Base-by-base conservation (phyloP, 805 yeast species). In the Cyberlindnera xylosilytica region DNA sequence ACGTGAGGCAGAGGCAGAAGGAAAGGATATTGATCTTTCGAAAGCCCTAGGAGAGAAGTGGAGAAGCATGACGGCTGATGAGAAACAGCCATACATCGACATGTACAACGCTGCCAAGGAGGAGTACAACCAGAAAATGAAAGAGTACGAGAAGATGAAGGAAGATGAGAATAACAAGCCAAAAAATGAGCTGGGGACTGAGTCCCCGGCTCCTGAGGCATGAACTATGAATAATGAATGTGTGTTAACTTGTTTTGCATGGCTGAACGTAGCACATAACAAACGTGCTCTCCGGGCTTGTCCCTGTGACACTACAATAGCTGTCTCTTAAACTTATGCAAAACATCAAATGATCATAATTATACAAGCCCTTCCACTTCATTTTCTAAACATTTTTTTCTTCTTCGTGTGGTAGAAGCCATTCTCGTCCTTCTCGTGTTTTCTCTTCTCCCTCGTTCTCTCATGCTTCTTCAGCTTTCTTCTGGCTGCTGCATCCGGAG, bases 1-100 rank as follows among this genome's bases (percentile, higher is more conserved):
- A 47, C 71, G 74, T 38, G 78, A 75, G 47, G 69, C 80, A 39
- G 84, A 78, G 47, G 69, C 70, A 38, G 74, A 78, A 3, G 81
- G 80, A 9, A 69, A 72, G 23, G 69, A 60, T 20, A 65, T 65
- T 30, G 97, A 90, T 58, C 69, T 87, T 34, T 82, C 95, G 2
- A 82, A 78, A 55, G 83, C 83, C 13, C 69, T 90, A 68, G 79
- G 95, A 2, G 96, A 87, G 49, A 81, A 83, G 4, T 90, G 97
- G 97, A 86, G 86, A 56, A 70, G 68, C 39, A 70, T 90, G 52
- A 76, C 72, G 44, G 83, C 80, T 29, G 84, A 79, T 22, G 86
- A 75, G 9, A 76, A 86, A 44, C 78, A 77, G 50, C 89, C 90
- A 3, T 90, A 78, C 60, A 79, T 79, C 54, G 81, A 83, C 43